A percentile compares a stretch with the other conserved stretches of the same genome.
phyloP scores from a whole-genome alignment of 1,139 yeast genomes.

The Scheffersomyces illinoinensis region DNA sequence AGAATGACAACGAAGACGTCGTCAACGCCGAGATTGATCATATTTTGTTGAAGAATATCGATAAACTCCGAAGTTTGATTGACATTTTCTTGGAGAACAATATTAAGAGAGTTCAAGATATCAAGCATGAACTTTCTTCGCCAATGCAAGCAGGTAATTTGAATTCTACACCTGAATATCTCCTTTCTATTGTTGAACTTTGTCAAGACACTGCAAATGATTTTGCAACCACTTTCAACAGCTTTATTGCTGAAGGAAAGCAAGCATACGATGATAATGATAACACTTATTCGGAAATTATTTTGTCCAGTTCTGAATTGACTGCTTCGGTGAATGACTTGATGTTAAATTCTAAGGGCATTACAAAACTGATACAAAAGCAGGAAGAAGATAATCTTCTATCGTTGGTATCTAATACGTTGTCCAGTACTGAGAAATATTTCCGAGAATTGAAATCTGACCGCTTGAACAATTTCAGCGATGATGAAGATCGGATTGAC shows the following conservation, averaged over 20 bases:
- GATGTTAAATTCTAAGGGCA: slow-evolving; percentile 69
- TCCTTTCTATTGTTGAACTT: slow-evolving; percentile 70
- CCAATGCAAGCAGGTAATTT: slow-evolving; percentile 85
- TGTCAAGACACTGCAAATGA: slow-evolving; percentile 75
- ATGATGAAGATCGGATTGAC: slow-evolving; percentile 73
- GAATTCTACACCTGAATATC: slow-evolving; percentile 72
- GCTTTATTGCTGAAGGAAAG: slow-evolving; percentile 76
- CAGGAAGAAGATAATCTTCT: slow-evolving; percentile 57
- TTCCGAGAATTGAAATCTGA: slow-evolving; percentile 61
- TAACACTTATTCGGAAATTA: slow-evolving; percentile 53
- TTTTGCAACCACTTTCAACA: slow-evolving; percentile 77
- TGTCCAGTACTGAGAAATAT: slow-evolving; percentile 62
- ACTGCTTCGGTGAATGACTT: slow-evolving; percentile 67
- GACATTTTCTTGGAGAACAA: slow-evolving; percentile 75
- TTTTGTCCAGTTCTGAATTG: slow-evolving; percentile 67
- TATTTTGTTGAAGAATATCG: slow-evolving; percentile 50
- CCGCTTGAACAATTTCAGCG: slow-evolving; percentile 45
- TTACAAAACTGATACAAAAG: slow-evolving; percentile 54
- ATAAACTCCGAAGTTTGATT: slow-evolving; percentile 56
- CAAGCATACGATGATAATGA: slow-evolving; percentile 59
- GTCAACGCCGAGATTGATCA: slow-evolving; percentile 61
- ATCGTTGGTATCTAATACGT: slow-evolving; percentile 54
- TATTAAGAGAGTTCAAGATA: slow-evolving; percentile 71
- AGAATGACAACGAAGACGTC: slow-evolving; percentile 54
- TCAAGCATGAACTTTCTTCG: slow-evolving; percentile 70